Evolutionary conservation across 2,329 filamentous ascomycete genomes (phyloP), one percentile per base, ranked within the genome.

Genomic region (Daldinia sp.): DNA sequence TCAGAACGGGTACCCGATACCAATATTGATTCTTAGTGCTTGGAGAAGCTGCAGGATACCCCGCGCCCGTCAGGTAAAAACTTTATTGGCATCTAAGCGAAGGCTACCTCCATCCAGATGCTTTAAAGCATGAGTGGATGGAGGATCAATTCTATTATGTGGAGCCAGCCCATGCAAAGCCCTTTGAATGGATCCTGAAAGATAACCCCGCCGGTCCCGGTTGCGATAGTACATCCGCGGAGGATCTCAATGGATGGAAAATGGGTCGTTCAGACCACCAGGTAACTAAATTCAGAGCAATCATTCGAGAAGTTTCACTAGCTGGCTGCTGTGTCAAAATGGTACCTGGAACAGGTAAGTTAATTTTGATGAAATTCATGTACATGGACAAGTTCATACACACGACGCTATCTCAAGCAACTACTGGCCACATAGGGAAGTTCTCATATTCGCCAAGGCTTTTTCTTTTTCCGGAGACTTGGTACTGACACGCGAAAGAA

Each of bases 391-490:
- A 50, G n/a, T 12, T 4, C 15, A 50, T 12, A 6, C 15, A 50
- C 26, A 30, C 30, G 15, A 28, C 26, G 15, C 26, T 13, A 50
- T 13, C 46, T 50, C 15, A 13, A 50, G 46, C 3, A 23, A 23
- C 20, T 23, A 30, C 6, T 30, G 26, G 26, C n/a, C 46, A 4
- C 3, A 30, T 26, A 13, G 15, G 13, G n/a, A 50, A 30, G 15
- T 57, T 23, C 50, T 69, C 0, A 7, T 72, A 9, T 46, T 75
- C 12, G 61, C 59, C 4, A 68, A 64, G 0, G 20, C 20, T 23
- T 23, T 23, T 66, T 69, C 2, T 77, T 75, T 64, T 77, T 77
- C 48, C 75, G 70, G 73, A 69, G 61, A 26, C 70, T 66, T 26
- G 75, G 75, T 5, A 65, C 44, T 4, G 41, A 61, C 6, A 50